phyloP scores from a whole-genome alignment of 208 protist species.

The Angomonas ambiguus region DNA sequence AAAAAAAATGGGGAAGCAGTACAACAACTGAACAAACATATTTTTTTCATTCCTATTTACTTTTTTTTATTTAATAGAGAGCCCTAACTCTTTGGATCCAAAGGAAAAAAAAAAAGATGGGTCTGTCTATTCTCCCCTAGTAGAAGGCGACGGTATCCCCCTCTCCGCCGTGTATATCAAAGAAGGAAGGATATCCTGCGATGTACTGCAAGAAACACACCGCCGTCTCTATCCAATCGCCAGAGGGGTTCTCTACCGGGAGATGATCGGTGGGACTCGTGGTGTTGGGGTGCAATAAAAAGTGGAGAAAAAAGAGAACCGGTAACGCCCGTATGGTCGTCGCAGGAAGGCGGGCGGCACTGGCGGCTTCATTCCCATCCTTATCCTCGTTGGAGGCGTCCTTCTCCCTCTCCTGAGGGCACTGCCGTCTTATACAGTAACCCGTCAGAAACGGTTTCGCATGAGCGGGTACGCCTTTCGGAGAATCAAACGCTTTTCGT shows the following conservation, averaged over 20 bases:
- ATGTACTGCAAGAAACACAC: neutral
- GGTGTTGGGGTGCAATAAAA: neutral
- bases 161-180: neutral
- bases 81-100: neutral
- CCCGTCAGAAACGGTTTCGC: neutral
- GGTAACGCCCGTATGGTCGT: neutral
- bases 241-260: neutral
- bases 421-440: neutral
- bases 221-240: neutral
- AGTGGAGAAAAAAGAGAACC: neutral
- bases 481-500: neutral
- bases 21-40: neutral
- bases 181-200: neutral
- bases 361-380: no score
- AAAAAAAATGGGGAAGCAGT: neutral
- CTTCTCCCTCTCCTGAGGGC: no score
- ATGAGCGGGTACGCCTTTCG: neutral
- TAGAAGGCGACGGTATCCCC: slow-evolving; percentile 1
- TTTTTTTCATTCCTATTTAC: slow-evolving; percentile 3
- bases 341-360: no score
- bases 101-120: neutral
- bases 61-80: no score
- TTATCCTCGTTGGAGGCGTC: no score
- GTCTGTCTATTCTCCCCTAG: no score
- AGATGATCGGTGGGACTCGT: neutral